These are phyloP conservation scores for Hysterium pulicare DNA, from an alignment of 2,329 filamentous ascomycete genomes.

Conservation along the genomic window DNA sequence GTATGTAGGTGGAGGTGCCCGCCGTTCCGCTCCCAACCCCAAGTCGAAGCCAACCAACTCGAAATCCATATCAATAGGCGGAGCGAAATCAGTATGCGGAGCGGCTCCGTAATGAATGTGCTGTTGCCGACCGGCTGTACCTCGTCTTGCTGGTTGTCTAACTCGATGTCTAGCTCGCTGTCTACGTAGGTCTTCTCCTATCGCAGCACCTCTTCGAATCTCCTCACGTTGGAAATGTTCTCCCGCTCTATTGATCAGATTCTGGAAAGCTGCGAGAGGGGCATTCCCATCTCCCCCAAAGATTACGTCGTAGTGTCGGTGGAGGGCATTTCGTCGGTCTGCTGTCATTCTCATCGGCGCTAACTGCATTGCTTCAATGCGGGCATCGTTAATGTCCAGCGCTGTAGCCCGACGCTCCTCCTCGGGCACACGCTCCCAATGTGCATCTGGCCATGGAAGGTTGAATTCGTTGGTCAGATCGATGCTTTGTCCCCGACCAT, in stretches of 20 bases:
- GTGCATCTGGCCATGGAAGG: too few species aligned
- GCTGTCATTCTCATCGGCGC: neutral
- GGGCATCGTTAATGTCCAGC: neutral
- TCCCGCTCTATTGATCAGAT: neutral
- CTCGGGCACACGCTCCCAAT: too few species aligned
- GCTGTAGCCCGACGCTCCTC: too few species aligned
- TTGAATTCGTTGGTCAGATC: conserved; percentile 9
- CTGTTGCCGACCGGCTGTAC: neutral
- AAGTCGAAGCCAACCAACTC: conserved; percentile 43
- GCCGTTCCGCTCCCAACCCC: conserved; percentile 24
- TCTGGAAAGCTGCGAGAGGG: neutral
- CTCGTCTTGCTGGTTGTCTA: neutral
- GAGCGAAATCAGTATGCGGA: conserved; percentile 20
- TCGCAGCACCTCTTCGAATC: neutral
- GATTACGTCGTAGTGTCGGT: too few species aligned
- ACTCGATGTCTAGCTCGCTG: neutral
- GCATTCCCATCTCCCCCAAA: too few species aligned
- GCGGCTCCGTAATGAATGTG: neutral
- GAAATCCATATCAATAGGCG: conserved; percentile 38
- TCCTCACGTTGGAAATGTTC: neutral
- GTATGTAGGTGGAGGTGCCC: conserved; percentile 46
- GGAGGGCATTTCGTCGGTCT: neutral
- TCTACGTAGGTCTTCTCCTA: neutral
- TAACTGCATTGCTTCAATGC: neutral
- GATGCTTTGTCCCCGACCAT: conserved; percentile 1